Percentiles rank a stretch among this genome's conserved stretches.
Conservation (phyloP, 192 early-diverging fungal species). For the Allomyces macrogynus region DNA sequence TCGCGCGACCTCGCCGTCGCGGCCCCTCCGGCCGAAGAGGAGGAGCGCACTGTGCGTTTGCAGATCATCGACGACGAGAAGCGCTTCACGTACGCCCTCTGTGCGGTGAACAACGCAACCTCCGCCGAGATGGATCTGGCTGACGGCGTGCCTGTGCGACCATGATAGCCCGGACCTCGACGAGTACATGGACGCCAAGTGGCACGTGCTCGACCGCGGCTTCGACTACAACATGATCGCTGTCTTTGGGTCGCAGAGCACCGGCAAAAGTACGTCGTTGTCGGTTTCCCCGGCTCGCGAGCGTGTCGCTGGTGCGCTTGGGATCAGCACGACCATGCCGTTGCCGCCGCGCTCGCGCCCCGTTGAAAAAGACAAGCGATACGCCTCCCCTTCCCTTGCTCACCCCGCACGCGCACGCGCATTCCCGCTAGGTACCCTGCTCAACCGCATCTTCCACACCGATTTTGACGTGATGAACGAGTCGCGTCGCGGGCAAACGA, state of each 20-base stretch:
- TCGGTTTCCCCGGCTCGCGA: no score
- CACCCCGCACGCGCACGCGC: no score
- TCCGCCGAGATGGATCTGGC: no score
- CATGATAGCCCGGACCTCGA: slow-evolving; percentile 35
- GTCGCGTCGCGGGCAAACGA: slow-evolving; percentile 67
- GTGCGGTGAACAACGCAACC: not conserved
- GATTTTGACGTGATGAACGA: slow-evolving; percentile 93
- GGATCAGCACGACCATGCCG: no score
- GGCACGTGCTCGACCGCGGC: slow-evolving; percentile 58
- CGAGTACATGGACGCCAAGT: slow-evolving; percentile 58
- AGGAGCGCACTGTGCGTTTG: slow-evolving; percentile 8
- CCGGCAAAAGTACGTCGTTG: slow-evolving; percentile 67
- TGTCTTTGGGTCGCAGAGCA: slow-evolving; percentile 97
- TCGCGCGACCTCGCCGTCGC: no score
- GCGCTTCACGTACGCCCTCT: slow-evolving; percentile 47
- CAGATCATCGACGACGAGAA: slow-evolving; percentile 67
- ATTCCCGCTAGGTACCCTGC: slow-evolving; percentile 49
- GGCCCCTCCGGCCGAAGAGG: no score
- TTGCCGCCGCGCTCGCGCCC: no score
- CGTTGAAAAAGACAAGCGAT: no score
- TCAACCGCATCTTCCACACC: slow-evolving; percentile 90
- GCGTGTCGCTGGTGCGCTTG: no score
- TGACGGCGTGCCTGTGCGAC: not conserved
- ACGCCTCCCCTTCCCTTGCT: no score
- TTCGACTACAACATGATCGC: slow-evolving; percentile 95